Evolutionary conservation across 2,329 filamentous ascomycete species (phyloP).

Genomic region (Curvularia hawaiiensis): DNA sequence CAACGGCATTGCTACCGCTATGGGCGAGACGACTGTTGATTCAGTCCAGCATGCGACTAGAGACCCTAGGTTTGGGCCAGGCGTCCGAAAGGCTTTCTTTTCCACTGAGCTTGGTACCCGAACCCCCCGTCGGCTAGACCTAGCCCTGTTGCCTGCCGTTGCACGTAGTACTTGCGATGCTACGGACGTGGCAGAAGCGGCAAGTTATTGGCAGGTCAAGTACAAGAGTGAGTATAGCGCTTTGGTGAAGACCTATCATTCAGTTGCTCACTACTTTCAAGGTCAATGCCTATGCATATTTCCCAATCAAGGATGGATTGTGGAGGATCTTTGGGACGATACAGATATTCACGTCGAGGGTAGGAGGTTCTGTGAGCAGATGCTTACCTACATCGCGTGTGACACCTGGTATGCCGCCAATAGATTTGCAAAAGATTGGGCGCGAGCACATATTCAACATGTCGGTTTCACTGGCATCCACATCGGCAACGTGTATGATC

Average conservation of each 20-base stretch:
- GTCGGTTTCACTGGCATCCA: conserved; percentile 23
- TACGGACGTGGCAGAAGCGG: conserved; percentile 25
- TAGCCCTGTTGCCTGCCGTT: conserved; percentile 29
- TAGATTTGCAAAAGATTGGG: conserved; percentile 33
- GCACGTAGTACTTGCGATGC: conserved; percentile 29
- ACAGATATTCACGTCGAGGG: conserved; percentile 42
- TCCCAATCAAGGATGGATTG: conserved; percentile 29
- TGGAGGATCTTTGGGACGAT: conserved; percentile 44
- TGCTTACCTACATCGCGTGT: conserved; percentile 34
- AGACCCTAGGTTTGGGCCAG: conserved; percentile 12
- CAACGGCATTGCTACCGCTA: conserved; percentile 2
- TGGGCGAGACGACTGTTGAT: conserved; percentile 17
- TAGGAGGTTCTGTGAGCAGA: conserved; percentile 32
- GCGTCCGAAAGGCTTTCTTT: conserved; percentile 30
- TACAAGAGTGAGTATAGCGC: conserved; percentile 19
- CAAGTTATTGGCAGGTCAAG: conserved; percentile 27
- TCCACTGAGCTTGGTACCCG: conserved; percentile 35
- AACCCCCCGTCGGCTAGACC: conserved; percentile 20
- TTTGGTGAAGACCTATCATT: neutral
- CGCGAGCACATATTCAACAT: conserved; percentile 25
- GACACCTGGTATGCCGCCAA: conserved; percentile 29
- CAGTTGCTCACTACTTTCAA: neutral
- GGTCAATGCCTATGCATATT: conserved; percentile 36
- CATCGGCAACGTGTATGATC: conserved; percentile 25
- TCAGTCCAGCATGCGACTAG: conserved; percentile 4